phyloP scores from a whole-genome alignment of 192 early-diverging fungal species.

The Obelidium mucronatum region DNA sequence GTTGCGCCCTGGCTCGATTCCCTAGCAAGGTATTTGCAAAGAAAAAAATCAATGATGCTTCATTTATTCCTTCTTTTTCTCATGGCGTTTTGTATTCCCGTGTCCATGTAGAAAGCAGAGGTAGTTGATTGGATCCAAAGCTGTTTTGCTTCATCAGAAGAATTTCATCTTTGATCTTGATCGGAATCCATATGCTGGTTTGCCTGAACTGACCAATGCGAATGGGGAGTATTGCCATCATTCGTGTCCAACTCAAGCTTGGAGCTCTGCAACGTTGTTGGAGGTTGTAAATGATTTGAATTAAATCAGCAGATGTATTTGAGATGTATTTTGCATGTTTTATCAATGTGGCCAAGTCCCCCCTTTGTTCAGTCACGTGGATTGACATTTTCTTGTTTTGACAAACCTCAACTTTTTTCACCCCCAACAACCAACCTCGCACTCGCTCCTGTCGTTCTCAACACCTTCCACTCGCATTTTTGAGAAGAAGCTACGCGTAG shows the following conservation, averaged over 20 bases:
- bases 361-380: too few species aligned
- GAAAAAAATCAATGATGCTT: background rate
- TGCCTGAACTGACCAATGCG: slow-evolving; percentile 96
- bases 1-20: background rate
- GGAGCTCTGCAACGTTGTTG: slow-evolving; percentile 81
- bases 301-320: too few species aligned
- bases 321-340: too few species aligned
- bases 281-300: slow-evolving; percentile 70
- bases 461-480: too few species aligned
- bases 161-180: slow-evolving; percentile 65
- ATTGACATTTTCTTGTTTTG: too few species aligned
- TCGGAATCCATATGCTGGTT: slow-evolving; percentile 79
- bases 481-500: too few species aligned
- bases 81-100: background rate
- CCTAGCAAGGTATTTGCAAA: too few species aligned
- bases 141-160: slow-evolving; percentile 80
- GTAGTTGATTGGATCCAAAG: slow-evolving; percentile 73
- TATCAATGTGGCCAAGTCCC: too few species aligned
- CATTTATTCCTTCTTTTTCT: background rate
- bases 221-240: slow-evolving; percentile 82
- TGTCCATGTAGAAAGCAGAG: slow-evolving; percentile 44
- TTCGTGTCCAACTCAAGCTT: slow-evolving; percentile 93
- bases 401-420: too few species aligned
- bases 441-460: too few species aligned
- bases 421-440: too few species aligned